Percentiles rank a stretch among this genome's conserved stretches.
phyloP scores from a whole-genome alignment of 768 basidiomycete species.

The Austroboletus festivus region DNA sequence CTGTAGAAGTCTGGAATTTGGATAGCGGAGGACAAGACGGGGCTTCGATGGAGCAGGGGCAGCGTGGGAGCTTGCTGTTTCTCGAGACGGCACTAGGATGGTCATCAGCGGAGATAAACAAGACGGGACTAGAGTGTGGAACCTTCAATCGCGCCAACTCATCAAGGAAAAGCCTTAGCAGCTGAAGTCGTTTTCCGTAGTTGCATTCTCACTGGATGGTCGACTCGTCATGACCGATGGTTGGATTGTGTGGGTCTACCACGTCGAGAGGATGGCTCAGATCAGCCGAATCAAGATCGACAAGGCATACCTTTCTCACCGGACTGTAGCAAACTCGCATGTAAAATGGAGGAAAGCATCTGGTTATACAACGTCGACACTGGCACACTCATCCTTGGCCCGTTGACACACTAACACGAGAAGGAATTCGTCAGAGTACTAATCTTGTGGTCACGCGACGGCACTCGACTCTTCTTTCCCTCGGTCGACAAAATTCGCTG shows the following conservation, averaged over 20 bases:
- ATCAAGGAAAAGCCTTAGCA: background rate
- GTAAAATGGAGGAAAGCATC: background rate
- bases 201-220: slow-evolving; percentile 2
- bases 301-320: background rate
- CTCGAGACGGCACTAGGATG: background rate
- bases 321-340: background rate
- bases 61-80: background rate
- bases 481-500: background rate
- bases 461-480: background rate
- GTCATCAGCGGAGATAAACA: background rate
- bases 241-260: background rate
- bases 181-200: background rate
- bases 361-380: background rate
- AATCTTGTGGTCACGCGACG: slow-evolving; percentile 1
- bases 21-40: background rate
- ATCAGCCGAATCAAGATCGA: no score
- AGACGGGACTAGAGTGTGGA: background rate
- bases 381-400: background rate
- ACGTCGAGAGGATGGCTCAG: no score
- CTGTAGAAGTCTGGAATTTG: background rate
- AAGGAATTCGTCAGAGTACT: no score
- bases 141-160: background rate
- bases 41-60: background rate
- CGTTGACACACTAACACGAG: background rate
- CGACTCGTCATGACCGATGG: background rate